Percentiles rank a stretch among this genome's conserved stretches.
Evolutionary conservation across 2,329 filamentous ascomycete genomes (phyloP).

Genomic region (Sporothrix pallida): DNA sequence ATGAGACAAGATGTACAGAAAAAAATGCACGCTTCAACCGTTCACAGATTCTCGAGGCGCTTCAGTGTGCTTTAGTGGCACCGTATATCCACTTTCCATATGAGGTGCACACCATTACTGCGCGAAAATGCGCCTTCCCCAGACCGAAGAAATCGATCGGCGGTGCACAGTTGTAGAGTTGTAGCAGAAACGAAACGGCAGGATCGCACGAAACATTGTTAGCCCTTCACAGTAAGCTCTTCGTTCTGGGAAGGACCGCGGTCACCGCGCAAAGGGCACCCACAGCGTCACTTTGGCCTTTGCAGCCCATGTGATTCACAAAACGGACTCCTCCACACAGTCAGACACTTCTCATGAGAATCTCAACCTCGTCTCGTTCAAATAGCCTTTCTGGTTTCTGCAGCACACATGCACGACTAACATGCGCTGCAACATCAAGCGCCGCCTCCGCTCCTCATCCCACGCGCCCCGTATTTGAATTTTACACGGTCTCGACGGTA

Average conservation of each 20-base stretch:
- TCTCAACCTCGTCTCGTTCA: not conserved
- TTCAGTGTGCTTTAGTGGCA: not conserved
- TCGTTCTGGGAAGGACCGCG: not conserved
- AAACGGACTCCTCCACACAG: not conserved
- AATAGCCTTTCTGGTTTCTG: not conserved
- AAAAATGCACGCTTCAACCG: not conserved
- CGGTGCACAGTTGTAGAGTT: not conserved
- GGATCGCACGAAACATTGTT: not conserved
- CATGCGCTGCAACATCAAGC: constrained; percentile 9
- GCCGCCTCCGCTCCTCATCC: not conserved
- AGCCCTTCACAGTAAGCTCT: not conserved
- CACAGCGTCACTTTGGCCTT: not conserved
- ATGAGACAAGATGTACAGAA: not conserved
- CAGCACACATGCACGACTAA: not conserved
- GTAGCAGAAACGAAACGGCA: not conserved
- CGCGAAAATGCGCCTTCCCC: not conserved
- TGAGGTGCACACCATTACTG: not conserved
- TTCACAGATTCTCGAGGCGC: not conserved
- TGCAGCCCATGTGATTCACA: constrained; percentile 25
- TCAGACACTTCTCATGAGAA: not conserved
- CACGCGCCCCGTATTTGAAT: not conserved
- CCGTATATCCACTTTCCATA: not conserved
- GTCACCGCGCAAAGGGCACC: not conserved
- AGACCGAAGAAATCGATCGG: constrained; percentile 4
- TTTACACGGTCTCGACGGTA: not conserved